Evolutionary conservation across 352 stramenopile genomes (phyloP).

Genomic region (Pythium aphanidermatum): DNA sequence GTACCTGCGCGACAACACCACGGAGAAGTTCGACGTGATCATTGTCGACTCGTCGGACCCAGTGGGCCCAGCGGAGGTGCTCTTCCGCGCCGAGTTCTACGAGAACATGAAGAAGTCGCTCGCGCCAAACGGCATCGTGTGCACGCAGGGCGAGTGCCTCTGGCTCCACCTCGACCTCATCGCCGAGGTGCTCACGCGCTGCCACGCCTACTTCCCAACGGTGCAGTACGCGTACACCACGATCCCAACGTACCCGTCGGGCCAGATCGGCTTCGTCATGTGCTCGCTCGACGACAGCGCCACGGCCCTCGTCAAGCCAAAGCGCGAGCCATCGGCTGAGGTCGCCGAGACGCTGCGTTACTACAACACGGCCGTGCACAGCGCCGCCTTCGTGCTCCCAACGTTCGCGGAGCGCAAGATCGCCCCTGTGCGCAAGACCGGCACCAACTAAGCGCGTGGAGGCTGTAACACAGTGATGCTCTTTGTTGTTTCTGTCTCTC

Average conservation of each 20-base stretch:
- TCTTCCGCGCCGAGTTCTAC: constrained; percentile 96
- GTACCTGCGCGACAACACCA: constrained; percentile 79
- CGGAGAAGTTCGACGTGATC: constrained; percentile 93
- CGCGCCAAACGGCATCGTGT: constrained; percentile 78
- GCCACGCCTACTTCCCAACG: constrained; percentile 87
- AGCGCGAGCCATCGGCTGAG: constrained; percentile 47
- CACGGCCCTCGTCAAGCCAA: constrained; percentile 55
- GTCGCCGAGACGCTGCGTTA: constrained; percentile 87
- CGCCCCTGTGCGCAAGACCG: constrained; percentile 60
- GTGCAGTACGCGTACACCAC: constrained; percentile 99
- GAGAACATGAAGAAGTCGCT: constrained; percentile 91
- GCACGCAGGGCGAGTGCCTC: constrained; percentile 95
- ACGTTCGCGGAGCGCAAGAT: constrained; percentile 90
- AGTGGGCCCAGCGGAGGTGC: constrained; percentile 90
- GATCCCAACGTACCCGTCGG: constrained; percentile 98
- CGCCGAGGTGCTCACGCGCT: constrained; percentile 89
- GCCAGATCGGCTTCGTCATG: constrained; percentile 98
- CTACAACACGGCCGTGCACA: constrained; percentile 93
- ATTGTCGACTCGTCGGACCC: constrained; percentile 97
- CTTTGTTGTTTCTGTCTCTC: not conserved
- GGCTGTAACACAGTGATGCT: not conserved
- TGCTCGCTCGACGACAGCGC: constrained; percentile 71
- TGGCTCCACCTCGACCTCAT: constrained; percentile 99
- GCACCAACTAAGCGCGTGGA: constrained; percentile 22
- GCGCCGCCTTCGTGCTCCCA: constrained; percentile 96